phyloP scores from a whole-genome alignment of 2,329 filamentous ascomycete genomes.

The Aspergillus intermedius region DNA sequence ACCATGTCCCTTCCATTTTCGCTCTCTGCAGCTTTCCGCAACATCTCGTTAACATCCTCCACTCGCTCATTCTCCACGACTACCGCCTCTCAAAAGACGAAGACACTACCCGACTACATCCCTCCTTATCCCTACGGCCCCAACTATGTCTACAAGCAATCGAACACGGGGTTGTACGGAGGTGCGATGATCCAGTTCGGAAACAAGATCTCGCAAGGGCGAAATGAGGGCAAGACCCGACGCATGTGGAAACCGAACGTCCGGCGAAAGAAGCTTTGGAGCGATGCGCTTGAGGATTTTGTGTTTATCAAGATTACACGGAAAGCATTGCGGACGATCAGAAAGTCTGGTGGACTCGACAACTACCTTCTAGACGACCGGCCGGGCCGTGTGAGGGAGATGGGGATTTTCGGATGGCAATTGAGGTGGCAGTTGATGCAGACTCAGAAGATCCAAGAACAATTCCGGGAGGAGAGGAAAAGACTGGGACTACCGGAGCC shows the following conservation, averaged over 20 bases:
- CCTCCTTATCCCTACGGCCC: constrained; percentile 44
- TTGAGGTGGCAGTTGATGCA: constrained; percentile 87
- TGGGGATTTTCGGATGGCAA: constrained; percentile 86
- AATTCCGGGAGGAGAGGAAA: constrained; percentile 59
- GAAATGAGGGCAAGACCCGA: constrained; percentile 44
- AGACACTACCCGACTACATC: constrained; percentile 30
- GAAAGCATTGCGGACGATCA: constrained; percentile 52
- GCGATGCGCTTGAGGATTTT: constrained; percentile 36
- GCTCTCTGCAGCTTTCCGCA: constrained; percentile 33
- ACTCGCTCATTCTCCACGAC: constrained; percentile 36
- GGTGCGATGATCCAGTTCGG: constrained; percentile 42
- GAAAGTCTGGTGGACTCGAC: constrained; percentile 82
- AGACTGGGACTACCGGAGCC: constrained; percentile 58
- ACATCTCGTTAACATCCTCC: constrained; percentile 30
- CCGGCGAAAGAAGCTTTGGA: constrained; percentile 41
- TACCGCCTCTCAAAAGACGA: constrained; percentile 23
- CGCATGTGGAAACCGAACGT: constrained; percentile 47
- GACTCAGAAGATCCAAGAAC: constrained; percentile 58
- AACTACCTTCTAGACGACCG: constrained; percentile 82
- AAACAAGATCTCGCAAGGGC: constrained; percentile 45
- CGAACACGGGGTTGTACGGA: constrained; percentile 44
- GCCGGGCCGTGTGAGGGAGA: constrained; percentile 68
- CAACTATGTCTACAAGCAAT: constrained; percentile 39
- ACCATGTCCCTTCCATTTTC: constrained; percentile 28
- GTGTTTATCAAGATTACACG: constrained; percentile 43